Base-by-base conservation (phyloP, 176 grass and related monocot genomes). In the Triticum urartu region DNA sequence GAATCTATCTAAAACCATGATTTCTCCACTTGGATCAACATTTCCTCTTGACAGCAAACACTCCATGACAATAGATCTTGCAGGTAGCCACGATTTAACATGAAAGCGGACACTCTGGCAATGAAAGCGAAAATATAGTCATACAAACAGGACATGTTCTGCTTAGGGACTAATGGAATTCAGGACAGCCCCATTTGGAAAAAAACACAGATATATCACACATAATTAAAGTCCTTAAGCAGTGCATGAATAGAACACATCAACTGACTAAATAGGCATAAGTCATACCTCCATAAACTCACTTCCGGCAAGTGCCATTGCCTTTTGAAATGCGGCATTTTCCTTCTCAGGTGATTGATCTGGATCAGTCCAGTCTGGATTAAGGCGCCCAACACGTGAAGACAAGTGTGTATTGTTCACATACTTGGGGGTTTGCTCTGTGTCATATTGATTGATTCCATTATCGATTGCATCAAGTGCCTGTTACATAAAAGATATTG, bases 401-500 rank as follows among this genome's bases (percentile, higher is more conserved):
- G 97, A 99, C 70, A 99, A 87, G 85, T 91, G 86, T 70, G 97
- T 96, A 87, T 94, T 99, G 79, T 94, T 99, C 81, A 96, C 94
- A 77, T 93, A 99, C 73, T 95, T 99, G 69, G 97, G 94, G 42
- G 97, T 86, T 71, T 92, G 90, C 40, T 96, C 97, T 30, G 87
- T 96, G 61, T 99, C 94, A 83, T 95, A 99, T 83, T 95, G 94
- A 88, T 94, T 99, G 84, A 96, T 92, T 69, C 97, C 94, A 81
- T 99, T 99, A 64, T 99, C 97, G 86, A 99, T 91, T 30, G 97
- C 97, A 88, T 99, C 97, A 85, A 99, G 85, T 87, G 93, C 90
- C 94, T 98, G 80, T 77, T 50, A 78, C 52, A 83, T 40, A 80
- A 87, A 56, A 83, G 38, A 71, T 15, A 79, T 48, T 74, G 21